These are phyloP conservation scores for Ganoderma lucidum DNA, from an alignment of 1,284 basidiomycete species.

Conservation along the genomic window DNA sequence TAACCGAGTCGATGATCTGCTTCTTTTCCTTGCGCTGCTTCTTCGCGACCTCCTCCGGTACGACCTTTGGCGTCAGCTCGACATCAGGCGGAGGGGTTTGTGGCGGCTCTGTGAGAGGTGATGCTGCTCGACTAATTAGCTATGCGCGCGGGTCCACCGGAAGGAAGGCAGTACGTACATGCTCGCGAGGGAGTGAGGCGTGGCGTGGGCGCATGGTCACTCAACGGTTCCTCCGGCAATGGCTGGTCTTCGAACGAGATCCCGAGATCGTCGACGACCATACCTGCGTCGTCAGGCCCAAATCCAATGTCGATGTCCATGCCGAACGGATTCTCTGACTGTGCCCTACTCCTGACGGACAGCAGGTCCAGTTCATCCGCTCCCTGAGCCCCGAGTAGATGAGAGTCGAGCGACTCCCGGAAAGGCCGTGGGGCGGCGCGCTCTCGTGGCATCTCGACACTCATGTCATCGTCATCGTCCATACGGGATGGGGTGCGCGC, in stretches of 20 bases:
- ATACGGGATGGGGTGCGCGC: constrained; percentile 34
- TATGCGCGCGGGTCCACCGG: neutral
- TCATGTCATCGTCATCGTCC: constrained; percentile 56
- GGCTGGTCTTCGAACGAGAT: constrained; percentile 70
- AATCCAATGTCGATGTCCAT: constrained; percentile 69
- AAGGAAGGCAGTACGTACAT: constrained; percentile 54
- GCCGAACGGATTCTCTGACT: constrained; percentile 70
- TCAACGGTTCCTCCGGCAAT: constrained; percentile 33
- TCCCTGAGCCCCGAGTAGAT: constrained; percentile 57
- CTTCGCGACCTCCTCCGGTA: constrained; percentile 43
- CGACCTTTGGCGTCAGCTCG: constrained; percentile 58
- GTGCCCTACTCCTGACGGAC: constrained; percentile 67
- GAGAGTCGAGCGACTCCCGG: constrained; percentile 68
- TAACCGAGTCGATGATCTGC: constrained; percentile 84
- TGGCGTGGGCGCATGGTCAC: constrained; percentile 45
- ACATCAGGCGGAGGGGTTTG: constrained; percentile 69
- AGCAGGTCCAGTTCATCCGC: constrained; percentile 64
- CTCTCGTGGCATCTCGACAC: constrained; percentile 80
- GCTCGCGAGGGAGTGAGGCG: constrained; percentile 72
- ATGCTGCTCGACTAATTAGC: constrained; percentile 53
- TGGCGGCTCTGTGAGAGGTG: constrained; percentile 76
- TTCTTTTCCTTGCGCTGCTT: constrained; percentile 72
- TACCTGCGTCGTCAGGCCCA: constrained; percentile 54
- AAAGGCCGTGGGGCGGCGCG: constrained; percentile 54
- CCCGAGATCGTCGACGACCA: constrained; percentile 77